A percentile compares a stretch with the other conserved stretches of the same genome.
phyloP scores from a whole-genome alignment of 2,329 filamentous ascomycete genomes.

The Conoideocrella luteorostrata region DNA sequence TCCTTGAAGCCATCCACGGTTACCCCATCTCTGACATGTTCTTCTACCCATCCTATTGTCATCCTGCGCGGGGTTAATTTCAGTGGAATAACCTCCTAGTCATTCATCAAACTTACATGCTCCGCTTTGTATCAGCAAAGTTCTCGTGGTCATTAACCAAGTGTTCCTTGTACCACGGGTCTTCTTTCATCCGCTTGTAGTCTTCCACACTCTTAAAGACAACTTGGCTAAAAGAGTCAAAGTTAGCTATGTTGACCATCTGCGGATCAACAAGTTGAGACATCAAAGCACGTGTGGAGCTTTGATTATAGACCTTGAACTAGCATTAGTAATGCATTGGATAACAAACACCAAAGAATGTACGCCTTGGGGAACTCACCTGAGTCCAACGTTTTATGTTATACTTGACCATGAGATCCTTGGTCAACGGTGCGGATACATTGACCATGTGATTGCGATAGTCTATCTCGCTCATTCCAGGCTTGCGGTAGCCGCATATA shows the following conservation, averaged over 20 bases:
- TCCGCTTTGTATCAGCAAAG: conserved; percentile 42
- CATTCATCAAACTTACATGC: conserved; percentile 19
- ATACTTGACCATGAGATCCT: conserved; percentile 43
- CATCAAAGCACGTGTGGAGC: conserved; percentile 27
- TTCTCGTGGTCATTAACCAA: conserved; percentile 39
- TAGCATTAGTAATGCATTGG: too few relatives aligned
- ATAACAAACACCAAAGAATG: too few relatives aligned
- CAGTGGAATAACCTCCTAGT: background rate
- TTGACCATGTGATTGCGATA: conserved; percentile 40
- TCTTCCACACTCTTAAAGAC: conserved; percentile 37
- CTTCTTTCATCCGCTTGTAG: conserved; percentile 41
- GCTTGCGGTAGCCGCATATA: conserved; percentile 40
- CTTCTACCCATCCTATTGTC: conserved; percentile 40
- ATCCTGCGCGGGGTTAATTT: conserved; percentile 21
- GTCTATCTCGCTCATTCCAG: conserved; percentile 41
- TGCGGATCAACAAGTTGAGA: conserved; percentile 33
- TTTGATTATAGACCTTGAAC: conserved; percentile 35
- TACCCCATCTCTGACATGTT: conserved; percentile 33
- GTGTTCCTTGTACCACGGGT: conserved; percentile 41
- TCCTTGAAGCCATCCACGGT: conserved; percentile 15
- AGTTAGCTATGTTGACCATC: conserved; percentile 41
- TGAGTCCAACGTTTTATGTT: conserved; percentile 39
- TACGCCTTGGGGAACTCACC: conserved; percentile 17
- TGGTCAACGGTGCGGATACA: conserved; percentile 38
- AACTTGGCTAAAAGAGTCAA: conserved; percentile 43